Evolutionary conservation across 352 stramenopile genomes (phyloP), one percentile per base, ranked within the genome.

Genomic region (Globisporangium alternatum): DNA sequence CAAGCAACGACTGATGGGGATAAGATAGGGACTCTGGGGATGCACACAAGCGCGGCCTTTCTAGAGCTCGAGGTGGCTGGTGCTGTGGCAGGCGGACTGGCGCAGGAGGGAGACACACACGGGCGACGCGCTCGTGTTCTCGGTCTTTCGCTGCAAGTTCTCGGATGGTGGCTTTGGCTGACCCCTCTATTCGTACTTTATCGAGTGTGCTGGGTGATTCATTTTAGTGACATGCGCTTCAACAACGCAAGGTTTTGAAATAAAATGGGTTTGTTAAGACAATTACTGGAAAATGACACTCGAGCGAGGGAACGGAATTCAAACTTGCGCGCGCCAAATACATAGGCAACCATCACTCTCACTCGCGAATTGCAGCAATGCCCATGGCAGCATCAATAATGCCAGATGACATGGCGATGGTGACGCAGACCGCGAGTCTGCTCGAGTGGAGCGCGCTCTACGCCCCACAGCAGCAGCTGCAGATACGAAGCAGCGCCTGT

Each of bases 371-470:
- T 60, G 55, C 33, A 56, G 47, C 17, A 56, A 21, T 15, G 30
- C 39, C 44, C 31, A 8, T 25, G 58, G 4, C 22, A 30, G 28
- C 6, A 1, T 9, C 6, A 30, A 56, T 22, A 60, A 33, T 65
- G 39, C 22, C 30, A 28, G 30, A 37, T 6, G n/a, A 44, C 17
- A 56, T 22, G 17, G 30, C 31, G 19, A 25, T 25, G 33, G 52
- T 5, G 31, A 51, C 37, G 21, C 25, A 53, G 19, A 62, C 68
- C 31, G 21, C 71, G 55, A 88, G 78, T 53, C 65, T 81, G 39
- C 52, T 65, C 64, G 65, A 45, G 4, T 83, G 76, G 74, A 39
- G 74, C 54, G 28, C 43, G 44, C 64, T 80, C 31, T 83, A 83
- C 53, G 64, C 59, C 0, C 44, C 17, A 6, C 49, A 19, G 3